phyloP scores from a whole-genome alignment of 352 stramenopile genomes.

The Elongisporangium undulatum region DNA sequence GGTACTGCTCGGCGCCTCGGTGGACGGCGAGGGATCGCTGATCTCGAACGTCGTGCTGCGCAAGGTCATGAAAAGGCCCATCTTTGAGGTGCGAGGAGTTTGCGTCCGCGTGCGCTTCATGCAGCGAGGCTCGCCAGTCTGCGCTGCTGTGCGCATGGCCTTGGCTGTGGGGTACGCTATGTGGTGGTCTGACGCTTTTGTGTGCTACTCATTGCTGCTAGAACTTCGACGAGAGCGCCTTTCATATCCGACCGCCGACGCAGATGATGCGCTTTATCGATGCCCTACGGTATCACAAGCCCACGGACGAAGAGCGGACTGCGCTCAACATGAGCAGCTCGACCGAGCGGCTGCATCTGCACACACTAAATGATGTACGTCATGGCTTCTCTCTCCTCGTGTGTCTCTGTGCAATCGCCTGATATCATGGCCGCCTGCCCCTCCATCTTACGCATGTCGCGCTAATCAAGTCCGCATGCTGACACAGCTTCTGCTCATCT shows the following conservation, averaged over 20 bases:
- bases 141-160: neutral
- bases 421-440: too few relatives aligned
- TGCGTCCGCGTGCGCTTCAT: neutral
- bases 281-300: constrained; percentile 80
- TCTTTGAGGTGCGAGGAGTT: constrained; percentile 51
- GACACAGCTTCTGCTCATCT: constrained; percentile 66
- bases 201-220: constrained; percentile 8
- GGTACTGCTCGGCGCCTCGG: constrained; percentile 19
- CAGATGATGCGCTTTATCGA: constrained; percentile 84
- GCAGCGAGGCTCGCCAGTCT: neutral
- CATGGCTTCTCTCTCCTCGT: neutral
- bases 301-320: constrained; percentile 60
- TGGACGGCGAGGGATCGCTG: constrained; percentile 12
- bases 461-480: neutral
- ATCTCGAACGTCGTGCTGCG: constrained; percentile 53
- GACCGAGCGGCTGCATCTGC: constrained; percentile 68
- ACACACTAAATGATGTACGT: constrained; percentile 71
- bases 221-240: constrained; percentile 73
- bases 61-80: constrained; percentile 62
- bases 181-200: neutral
- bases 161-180: constrained; percentile 2
- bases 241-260: constrained; percentile 62
- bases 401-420: neutral
- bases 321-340: constrained; percentile 70
- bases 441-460: neutral